Percentiles rank a stretch among this genome's conserved stretches.
Conservation (phyloP, 2,329 filamentous ascomycete genomes). For the Colletotrichum tofieldiae region DNA sequence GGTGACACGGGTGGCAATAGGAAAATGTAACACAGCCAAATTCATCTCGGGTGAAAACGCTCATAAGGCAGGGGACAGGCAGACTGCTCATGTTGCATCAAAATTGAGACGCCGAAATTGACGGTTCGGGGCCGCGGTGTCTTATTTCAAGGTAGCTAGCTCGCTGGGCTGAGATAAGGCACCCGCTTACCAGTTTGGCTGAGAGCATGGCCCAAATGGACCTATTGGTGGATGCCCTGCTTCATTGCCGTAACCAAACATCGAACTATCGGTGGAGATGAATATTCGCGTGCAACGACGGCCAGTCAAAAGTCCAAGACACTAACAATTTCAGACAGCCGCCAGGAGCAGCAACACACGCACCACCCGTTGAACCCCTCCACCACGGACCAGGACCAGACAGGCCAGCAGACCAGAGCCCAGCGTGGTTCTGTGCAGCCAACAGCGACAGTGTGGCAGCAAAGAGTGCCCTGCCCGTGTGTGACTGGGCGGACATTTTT, state of each 20-base stretch:
- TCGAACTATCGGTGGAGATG: slow-evolving; percentile 8
- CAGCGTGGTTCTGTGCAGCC: not conserved
- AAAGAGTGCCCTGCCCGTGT: not conserved
- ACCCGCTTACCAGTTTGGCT: not conserved
- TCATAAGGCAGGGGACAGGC: not conserved
- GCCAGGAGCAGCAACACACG: not conserved
- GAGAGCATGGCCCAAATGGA: not conserved
- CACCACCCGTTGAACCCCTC: slow-evolving; percentile 1
- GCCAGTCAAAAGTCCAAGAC: slow-evolving; percentile 28
- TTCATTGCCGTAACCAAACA: not conserved
- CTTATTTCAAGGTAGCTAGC: not conserved
- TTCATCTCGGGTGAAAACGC: not conserved
- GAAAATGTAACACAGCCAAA: not conserved
- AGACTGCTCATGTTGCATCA: not conserved
- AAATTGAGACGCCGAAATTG: not conserved
- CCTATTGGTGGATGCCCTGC: not conserved
- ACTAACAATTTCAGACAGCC: slow-evolving; percentile 34
- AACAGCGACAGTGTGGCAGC: not conserved
- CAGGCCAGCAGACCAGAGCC: not conserved
- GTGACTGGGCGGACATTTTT: too few relatives aligned
- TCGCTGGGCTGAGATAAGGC: not conserved
- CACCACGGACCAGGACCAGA: not conserved
- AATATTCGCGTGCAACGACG: slow-evolving; percentile 20
- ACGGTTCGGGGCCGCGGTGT: not conserved
- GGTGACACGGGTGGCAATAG: not conserved